Evolutionary conservation across 108 stramenopile species (phyloP), one percentile per base, ranked within the genome.

Genomic region (Cyclotella distinguenda): DNA sequence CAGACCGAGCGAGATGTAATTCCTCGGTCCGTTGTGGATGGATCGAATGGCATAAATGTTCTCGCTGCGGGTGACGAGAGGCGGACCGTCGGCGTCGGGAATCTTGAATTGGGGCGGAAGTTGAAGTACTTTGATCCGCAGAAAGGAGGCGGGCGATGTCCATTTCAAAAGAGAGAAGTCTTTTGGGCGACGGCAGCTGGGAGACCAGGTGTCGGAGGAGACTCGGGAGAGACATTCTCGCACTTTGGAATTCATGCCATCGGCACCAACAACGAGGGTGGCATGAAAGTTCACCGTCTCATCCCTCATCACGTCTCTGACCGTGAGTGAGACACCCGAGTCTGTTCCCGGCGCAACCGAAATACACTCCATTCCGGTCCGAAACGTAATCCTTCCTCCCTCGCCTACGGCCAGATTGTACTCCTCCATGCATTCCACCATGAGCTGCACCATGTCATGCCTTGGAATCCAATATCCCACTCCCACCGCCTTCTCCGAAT

Each of bases 231-330:
- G 42, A 48, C 61, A 70, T 31, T 79, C 77, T 6, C 89, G 66
- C 18, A 92, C 87, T 61, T 72, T 51, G 60, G 81, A 83, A 48
- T 85, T 82, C 46, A 85, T 84, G 1, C 91, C 91, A 50, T 93
- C 88, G 10, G 85, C 85, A 19, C 82, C 88, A 13, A 93, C 31
- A 13, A 90, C 55, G 11, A 87, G 47, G 3, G 51, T 56, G 6
- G 74, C 58, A 34, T 23, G 31, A 38, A 28, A 26, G 4, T 21
- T 12, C 8, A 25, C 44, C 33, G 25, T 59, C 9, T 2, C 27
- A n/a, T 16, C 18, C 10, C 30, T 28, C 6, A 21, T 1, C 7
- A 15, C 23, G 3, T 45, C 43, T 43, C 12, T 66, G 35, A 42
- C 35, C 9, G 26, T 40, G 8, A 55, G 44, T 18, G 26, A 32